Evolutionary conservation across 2,329 filamentous ascomycete species (phyloP).

Genomic region (Thermoascus crustaceus): DNA sequence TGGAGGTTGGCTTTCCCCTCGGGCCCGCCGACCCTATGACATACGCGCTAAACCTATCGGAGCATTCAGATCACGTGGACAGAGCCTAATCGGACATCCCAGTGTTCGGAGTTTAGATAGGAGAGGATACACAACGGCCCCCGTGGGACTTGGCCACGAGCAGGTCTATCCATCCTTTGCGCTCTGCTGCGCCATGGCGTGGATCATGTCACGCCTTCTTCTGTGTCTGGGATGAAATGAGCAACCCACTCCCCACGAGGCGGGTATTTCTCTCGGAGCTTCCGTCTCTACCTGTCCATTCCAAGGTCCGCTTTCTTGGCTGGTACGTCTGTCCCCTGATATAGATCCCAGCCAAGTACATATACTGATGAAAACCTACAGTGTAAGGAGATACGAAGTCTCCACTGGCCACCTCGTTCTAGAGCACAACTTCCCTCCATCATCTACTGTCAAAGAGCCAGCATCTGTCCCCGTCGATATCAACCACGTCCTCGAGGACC

Average conservation of each 20-base stretch:
- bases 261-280: slow-evolving; percentile 59
- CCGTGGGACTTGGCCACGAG: too few species aligned
- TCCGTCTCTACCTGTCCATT: slow-evolving; percentile 42
- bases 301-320: slow-evolving; percentile 87
- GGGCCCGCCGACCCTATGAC: slow-evolving; percentile 22
- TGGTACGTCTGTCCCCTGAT: slow-evolving; percentile 76
- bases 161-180: too few species aligned
- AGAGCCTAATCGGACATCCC: slow-evolving; percentile 4
- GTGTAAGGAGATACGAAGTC: slow-evolving; percentile 52
- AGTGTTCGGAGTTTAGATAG: slow-evolving; percentile 6
- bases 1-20: slow-evolving; percentile 22
- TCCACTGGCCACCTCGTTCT: slow-evolving; percentile 56
- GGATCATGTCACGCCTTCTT: neutral
- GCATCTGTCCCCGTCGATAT: slow-evolving; percentile 59
- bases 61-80: slow-evolving; percentile 25
- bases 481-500: slow-evolving; percentile 57
- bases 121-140: too few species aligned
- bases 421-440: slow-evolving; percentile 54
- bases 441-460: slow-evolving; percentile 19
- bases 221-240: slow-evolving; percentile 17
- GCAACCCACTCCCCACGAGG: slow-evolving; percentile 55
- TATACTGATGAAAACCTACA: slow-evolving; percentile 22
- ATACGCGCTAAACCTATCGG: slow-evolving; percentile 26
- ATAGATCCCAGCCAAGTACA: slow-evolving; percentile 2
- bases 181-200: too few species aligned